Conservation (phyloP, 2,329 filamentous ascomycete genomes). For the Ustulina deusta region DNA sequence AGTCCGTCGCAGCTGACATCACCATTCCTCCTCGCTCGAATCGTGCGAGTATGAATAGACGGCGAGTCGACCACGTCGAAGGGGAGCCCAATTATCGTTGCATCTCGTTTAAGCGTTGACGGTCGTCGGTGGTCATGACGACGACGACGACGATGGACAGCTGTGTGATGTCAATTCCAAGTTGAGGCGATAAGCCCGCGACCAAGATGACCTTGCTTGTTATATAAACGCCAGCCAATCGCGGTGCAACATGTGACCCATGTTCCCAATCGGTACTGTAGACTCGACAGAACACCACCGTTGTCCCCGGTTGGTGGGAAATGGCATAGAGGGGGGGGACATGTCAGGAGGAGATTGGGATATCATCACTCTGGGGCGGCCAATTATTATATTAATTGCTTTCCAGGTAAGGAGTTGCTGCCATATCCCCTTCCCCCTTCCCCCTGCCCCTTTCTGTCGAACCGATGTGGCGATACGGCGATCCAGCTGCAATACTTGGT, state of each 20-base stretch:
- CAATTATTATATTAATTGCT: slow-evolving; percentile 32
- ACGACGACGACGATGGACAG: slow-evolving; percentile 17
- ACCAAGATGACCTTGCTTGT: slow-evolving; percentile 2
- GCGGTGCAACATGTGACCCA: slow-evolving; percentile 25
- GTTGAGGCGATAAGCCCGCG: slow-evolving; percentile 18
- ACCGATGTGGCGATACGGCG: slow-evolving; percentile 14
- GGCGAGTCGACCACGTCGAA: slow-evolving; percentile 31
- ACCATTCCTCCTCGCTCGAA: slow-evolving; percentile 11
- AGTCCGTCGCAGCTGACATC: slow-evolving; percentile 11
- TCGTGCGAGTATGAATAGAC: neutral
- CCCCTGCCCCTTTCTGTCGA: neutral
- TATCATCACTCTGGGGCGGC: slow-evolving; percentile 17
- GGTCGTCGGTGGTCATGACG: neutral
- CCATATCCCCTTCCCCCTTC: slow-evolving; percentile 8
- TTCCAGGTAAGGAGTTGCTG: slow-evolving; percentile 8
- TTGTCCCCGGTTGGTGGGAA: slow-evolving; percentile 10
- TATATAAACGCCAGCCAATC: slow-evolving; percentile 24
- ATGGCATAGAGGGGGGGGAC: slow-evolving; percentile 8
- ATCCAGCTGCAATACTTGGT: neutral
- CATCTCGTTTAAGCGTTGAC: neutral
- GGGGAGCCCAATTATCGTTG: slow-evolving; percentile 5
- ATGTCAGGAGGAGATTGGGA: slow-evolving; percentile 23
- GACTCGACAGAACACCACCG: slow-evolving; percentile 14
- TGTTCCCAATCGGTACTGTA: slow-evolving; percentile 7
- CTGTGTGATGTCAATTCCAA: slow-evolving; percentile 6